Evolutionary conservation across 2,329 filamentous ascomycete species (phyloP).

Genomic region (Fusarium paranaense): DNA sequence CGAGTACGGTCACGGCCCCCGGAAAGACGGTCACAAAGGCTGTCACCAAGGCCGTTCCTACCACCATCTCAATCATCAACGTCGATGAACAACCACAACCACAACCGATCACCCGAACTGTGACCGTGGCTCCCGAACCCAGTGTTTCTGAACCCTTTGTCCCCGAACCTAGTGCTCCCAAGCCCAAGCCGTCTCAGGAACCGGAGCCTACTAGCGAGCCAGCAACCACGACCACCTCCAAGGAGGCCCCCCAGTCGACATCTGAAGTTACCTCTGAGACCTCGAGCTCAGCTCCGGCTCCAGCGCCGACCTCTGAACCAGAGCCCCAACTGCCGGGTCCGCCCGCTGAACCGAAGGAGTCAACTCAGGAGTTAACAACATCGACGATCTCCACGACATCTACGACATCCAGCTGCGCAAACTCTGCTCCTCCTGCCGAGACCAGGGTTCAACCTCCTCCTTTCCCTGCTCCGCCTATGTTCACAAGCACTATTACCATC

Average conservation of each 20-base stretch:
- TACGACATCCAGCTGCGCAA: background rate
- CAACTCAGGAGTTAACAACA: background rate
- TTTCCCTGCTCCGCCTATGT: background rate
- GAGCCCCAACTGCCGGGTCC: conserved; percentile 6
- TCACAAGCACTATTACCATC: background rate
- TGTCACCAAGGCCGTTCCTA: conserved; percentile 43
- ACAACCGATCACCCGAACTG: conserved; percentile 35
- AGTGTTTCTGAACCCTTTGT: conserved; percentile 39
- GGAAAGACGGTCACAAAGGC: conserved; percentile 42
- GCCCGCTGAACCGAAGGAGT: conserved; percentile 17
- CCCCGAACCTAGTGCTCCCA: conserved; percentile 22
- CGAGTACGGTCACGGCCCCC: conserved; percentile 44
- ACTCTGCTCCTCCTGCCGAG: conserved; percentile 1
- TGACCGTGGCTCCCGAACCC: conserved; percentile 44
- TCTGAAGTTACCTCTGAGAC: background rate
- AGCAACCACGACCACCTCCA: background rate
- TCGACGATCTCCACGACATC: background rate
- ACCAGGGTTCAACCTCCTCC: conserved; percentile 13
- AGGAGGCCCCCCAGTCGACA: conserved; percentile 4
- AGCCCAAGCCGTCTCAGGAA: conserved; percentile 13
- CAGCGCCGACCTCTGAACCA: conserved; percentile 17
- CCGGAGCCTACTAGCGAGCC: conserved; percentile 1
- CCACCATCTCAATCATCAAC: conserved; percentile 49
- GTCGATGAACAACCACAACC: conserved; percentile 30
- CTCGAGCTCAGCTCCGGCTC: conserved; percentile 12